These are phyloP conservation scores for Colletotrichum aenigma DNA, from an alignment of 2,329 filamentous ascomycete species.

Conservation along the genomic window DNA sequence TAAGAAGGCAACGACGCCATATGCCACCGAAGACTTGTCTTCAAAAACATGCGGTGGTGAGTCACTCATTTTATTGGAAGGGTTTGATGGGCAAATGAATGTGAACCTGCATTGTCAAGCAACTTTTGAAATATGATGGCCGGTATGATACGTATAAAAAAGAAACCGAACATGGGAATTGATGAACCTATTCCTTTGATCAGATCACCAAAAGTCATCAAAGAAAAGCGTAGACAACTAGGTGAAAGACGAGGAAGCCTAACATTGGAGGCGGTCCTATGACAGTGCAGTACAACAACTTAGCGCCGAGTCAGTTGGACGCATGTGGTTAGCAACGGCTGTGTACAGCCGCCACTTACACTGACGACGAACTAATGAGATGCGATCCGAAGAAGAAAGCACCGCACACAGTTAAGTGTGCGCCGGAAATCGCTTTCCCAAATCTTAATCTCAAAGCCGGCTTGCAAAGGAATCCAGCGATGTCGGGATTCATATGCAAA, in stretches of 20 bases:
- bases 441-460: not conserved
- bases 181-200: not conserved
- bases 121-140: not conserved
- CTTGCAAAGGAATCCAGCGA: not conserved
- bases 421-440: not conserved
- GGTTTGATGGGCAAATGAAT: not conserved
- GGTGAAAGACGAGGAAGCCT: not conserved
- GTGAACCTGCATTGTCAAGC: not conserved
- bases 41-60: not conserved
- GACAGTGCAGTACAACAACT: not conserved
- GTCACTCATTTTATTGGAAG: not conserved
- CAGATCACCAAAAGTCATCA: not conserved
- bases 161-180: not conserved
- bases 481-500: not conserved
- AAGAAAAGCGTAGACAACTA: not conserved
- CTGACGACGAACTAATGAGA: not conserved
- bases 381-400: not conserved
- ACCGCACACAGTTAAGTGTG: not conserved
- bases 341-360: not conserved
- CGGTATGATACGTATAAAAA: not conserved
- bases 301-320: not conserved
- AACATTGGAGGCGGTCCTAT: not conserved
- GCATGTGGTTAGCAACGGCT: not conserved
- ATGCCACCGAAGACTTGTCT: not conserved
- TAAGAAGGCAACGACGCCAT: not conserved